Conservation (phyloP, 2,329 filamentous ascomycete species). For the Microdochium nivale region DNA sequence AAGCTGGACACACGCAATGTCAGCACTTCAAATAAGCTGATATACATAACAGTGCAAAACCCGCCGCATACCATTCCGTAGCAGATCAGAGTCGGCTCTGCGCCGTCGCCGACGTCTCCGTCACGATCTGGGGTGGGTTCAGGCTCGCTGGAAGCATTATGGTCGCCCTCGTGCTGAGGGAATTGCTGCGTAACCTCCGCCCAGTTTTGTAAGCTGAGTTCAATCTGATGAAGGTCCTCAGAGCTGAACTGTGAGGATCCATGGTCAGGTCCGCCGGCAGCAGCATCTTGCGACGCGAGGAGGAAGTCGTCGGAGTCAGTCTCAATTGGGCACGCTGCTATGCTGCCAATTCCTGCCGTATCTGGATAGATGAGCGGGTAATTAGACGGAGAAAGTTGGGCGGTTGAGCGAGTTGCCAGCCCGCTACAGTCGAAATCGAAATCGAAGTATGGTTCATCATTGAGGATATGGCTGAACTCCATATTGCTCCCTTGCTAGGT, state of each 20-base stretch:
- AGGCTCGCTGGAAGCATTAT: background rate
- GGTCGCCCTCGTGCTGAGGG: background rate
- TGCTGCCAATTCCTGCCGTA: too few species aligned
- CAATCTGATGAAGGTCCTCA: background rate
- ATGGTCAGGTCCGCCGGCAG: background rate
- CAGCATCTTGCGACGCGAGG: background rate
- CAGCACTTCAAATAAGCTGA: background rate
- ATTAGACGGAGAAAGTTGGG: too few species aligned
- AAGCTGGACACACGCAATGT: conserved; percentile 6
- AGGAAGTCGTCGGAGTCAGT: background rate
- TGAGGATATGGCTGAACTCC: background rate
- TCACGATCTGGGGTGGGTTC: too few species aligned
- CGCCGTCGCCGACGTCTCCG: too few species aligned
- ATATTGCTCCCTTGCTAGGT: too few species aligned
- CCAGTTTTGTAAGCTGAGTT: background rate
- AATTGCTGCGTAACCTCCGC: background rate
- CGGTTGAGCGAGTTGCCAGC: too few species aligned
- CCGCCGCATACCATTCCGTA: conserved; percentile 20
- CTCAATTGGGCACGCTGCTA: background rate
- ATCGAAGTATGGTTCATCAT: background rate
- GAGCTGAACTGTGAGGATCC: background rate
- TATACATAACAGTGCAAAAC: background rate
- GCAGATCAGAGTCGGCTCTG: conserved; percentile 10
- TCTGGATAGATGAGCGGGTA: background rate
- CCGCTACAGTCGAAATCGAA: background rate